phyloP scores from a whole-genome alignment of 2,329 filamentous ascomycete genomes.

The Pestalotiopsis sp. region DNA sequence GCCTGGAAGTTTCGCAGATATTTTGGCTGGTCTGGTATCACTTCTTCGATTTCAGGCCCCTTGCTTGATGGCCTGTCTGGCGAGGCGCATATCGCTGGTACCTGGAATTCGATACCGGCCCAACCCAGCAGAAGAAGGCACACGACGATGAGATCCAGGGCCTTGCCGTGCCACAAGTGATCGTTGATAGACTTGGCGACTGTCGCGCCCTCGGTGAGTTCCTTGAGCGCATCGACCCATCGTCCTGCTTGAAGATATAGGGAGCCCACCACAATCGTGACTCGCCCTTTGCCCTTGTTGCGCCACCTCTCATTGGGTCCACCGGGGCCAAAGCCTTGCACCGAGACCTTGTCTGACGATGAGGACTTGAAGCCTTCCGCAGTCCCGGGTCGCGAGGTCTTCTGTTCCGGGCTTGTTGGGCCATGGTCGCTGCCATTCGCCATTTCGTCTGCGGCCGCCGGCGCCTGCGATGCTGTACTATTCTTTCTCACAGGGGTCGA shows the following conservation, averaged over 20 bases:
- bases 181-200: constrained; percentile 81
- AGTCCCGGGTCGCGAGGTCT: constrained; percentile 38
- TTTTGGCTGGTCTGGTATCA: constrained; percentile 50
- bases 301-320: constrained; percentile 77
- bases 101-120: constrained; percentile 80
- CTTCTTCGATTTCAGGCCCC: constrained; percentile 38
- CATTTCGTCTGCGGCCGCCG: constrained; percentile 52
- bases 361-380: constrained; percentile 50
- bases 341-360: constrained; percentile 61
- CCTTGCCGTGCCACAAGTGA: constrained; percentile 97
- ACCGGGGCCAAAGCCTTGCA: constrained; percentile 71
- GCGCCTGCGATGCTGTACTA: constrained; percentile 46
- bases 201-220: constrained; percentile 78
- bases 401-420: constrained; percentile 45
- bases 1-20: constrained; percentile 57
- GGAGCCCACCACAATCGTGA: constrained; percentile 79
- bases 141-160: constrained; percentile 82
- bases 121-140: constrained; percentile 84
- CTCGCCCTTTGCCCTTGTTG: constrained; percentile 78
- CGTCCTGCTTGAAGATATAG: constrained; percentile 87
- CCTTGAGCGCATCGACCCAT: constrained; percentile 85
- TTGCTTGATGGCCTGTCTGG: constrained; percentile 46
- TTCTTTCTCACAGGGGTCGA: constrained; percentile 53
- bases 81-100: constrained; percentile 61
- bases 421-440: constrained; percentile 34